Percentiles rank a stretch among this genome's conserved stretches.
These are phyloP conservation scores for Rosa multiflora DNA, from an alignment of 306 rosid genomes.

Conservation along the genomic window DNA sequence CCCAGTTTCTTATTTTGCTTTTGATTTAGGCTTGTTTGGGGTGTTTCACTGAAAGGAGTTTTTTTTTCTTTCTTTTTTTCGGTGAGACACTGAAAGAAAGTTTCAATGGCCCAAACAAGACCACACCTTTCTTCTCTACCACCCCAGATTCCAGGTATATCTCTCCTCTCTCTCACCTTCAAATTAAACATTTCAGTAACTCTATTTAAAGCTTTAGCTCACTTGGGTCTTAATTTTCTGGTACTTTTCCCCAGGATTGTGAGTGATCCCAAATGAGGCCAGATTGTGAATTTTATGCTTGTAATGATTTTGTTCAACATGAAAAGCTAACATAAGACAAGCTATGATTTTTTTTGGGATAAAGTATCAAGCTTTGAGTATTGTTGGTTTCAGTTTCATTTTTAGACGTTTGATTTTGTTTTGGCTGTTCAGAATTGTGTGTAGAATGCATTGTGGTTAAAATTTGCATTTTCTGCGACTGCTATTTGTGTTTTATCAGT, in stretches of 20 bases:
- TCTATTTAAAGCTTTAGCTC: not conserved
- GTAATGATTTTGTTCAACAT: not conserved
- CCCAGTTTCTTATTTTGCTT: too few species aligned
- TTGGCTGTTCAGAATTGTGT: not conserved
- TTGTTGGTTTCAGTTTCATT: not conserved
- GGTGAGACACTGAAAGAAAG: too few species aligned
- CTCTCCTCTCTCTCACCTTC: not conserved
- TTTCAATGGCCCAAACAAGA: too few species aligned
- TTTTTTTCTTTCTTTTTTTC: too few species aligned
- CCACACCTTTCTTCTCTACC: slow-evolving; percentile 2
- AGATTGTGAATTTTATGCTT: not conserved
- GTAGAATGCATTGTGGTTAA: not conserved
- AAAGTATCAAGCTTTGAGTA: not conserved
- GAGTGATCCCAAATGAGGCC: not conserved
- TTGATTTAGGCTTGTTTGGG: too few species aligned
- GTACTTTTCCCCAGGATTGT: not conserved
- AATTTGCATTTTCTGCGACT: not conserved
- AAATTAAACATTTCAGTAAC: not conserved
- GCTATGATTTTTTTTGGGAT: not conserved
- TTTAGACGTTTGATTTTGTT: not conserved
- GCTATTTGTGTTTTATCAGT: not conserved
- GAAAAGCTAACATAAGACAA: not conserved
- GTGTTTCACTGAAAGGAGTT: too few species aligned
- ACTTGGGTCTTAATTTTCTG: slow-evolving; percentile 10
- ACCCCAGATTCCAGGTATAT: slow-evolving; percentile 23